Base-by-base conservation (phyloP, 2,329 filamentous ascomycete genomes). In the Orbilia quercus region DNA sequence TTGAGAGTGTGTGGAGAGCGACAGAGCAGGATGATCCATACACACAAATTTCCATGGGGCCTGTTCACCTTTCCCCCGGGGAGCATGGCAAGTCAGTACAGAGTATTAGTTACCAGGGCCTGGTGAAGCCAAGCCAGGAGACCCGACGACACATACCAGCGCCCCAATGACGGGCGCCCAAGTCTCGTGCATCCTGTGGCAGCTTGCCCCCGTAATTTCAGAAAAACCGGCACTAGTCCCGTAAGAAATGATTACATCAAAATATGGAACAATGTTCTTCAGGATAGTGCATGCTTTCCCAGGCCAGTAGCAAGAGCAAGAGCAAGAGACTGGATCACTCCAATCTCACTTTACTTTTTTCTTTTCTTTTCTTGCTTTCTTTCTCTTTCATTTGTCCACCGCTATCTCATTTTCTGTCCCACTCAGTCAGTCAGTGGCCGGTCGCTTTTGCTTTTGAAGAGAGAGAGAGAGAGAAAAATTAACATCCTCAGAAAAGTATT, bases 211-310 rank as follows among this genome's bases (percentile, higher is more conserved):
- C 65, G 65, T 70, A 70, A 70, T 70, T 70, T 70, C 64, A 69
- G 64, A 69, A 62, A n/a, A 70, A 57, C 62, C 57, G 64, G 64
- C 65, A 70, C 65, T 70, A 70, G 65, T 62, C 55, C 65, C 65
- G 57, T 70, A 54, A 70, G 65, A 70, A 70, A 70, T 70, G 65
- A 70, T 70, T 70, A 70, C 65, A 70, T 70, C 55, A 50, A 70
- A 70, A 70, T 62, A 62, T 70, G 65, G 65, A 70, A 70, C 65
- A 70, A 70, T 70, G 65, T 57, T 70, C 34, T 70, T 70, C 65
- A 70, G 65, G 65, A 70, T 70, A 70, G 65, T 70, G 65, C 65
- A 70, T 70, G 65, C 65, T 70, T 69, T 70, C 42, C 65, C 65
- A 70, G 65, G 65, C 65, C 65, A 70, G 65, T 63, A 70, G 42